Conservation (phyloP, 306 rosid species). For the Chamaecrista fasciculata region DNA sequence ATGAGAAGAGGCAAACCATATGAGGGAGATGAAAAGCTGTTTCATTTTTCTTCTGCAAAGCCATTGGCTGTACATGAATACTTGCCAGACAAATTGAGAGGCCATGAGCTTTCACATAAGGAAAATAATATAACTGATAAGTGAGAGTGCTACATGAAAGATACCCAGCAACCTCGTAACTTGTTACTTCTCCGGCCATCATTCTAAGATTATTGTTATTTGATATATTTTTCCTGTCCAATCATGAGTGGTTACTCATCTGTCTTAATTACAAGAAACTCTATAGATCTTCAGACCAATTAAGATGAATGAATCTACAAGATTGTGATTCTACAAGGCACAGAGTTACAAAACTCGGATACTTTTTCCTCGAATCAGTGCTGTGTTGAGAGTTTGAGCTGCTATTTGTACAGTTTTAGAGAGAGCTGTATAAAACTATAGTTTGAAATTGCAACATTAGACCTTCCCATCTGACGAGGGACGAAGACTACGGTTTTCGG, state of each 20-base stretch:
- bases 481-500: slow-evolving; percentile 25
- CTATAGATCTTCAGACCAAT: slow-evolving; percentile 1
- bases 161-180: slow-evolving; percentile 6
- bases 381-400: slow-evolving; percentile 23
- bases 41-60: neutral
- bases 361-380: slow-evolving; percentile 28
- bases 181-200: slow-evolving; percentile 20
- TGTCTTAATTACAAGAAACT: slow-evolving; percentile 2
- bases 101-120: neutral
- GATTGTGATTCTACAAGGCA: neutral
- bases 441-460: slow-evolving; percentile 26
- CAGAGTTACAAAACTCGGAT: slow-evolving; percentile 17
- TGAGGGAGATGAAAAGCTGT: neutral
- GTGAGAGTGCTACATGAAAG: neutral
- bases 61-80: neutral
- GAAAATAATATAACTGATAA: neutral
- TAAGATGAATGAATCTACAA: slow-evolving; percentile 1
- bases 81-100: neutral
- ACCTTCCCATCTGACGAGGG: slow-evolving; percentile 64
- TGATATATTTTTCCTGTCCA: slow-evolving; percentile 23
- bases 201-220: slow-evolving; percentile 28
- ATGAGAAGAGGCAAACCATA: neutral
- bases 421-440: neutral
- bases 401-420: slow-evolving; percentile 28
- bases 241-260: neutral